Conservation (phyloP, 78 protist genomes). For the Planoprotostelium fungivorum region DNA sequence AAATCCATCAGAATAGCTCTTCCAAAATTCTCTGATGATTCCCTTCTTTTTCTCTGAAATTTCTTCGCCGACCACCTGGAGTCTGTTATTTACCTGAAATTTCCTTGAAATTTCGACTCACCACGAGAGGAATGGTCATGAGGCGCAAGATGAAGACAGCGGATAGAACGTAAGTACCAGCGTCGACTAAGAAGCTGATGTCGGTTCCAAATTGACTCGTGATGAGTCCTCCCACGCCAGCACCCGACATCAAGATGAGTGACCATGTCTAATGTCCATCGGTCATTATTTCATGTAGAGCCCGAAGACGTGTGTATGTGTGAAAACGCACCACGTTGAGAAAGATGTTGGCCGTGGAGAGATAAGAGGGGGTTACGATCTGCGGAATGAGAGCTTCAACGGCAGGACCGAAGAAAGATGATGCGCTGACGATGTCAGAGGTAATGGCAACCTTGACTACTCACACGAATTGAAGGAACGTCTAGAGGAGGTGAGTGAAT, state of each 20-base stretch:
- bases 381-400: not conserved
- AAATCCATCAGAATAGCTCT: not conserved
- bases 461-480: not conserved
- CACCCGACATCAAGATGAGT: not conserved
- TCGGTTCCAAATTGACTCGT: not conserved
- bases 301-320: not conserved
- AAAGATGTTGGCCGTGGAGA: not conserved
- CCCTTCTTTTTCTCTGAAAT: no score
- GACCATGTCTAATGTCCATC: not conserved
- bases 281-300: not conserved
- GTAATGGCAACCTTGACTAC: not conserved
- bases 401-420: not conserved
- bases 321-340: not conserved
- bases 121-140: not conserved
- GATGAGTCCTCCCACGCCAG: not conserved
- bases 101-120: not conserved
- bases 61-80: no score
- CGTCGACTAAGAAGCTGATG: not conserved
- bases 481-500: not conserved
- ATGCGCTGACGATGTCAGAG: not conserved
- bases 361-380: not conserved
- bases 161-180: not conserved
- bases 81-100: not conserved
- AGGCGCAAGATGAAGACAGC: not conserved
- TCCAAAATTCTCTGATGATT: not conserved